A percentile compares a stretch with the other conserved stretches of the same genome.
Evolutionary conservation across 2,329 filamentous ascomycete genomes (phyloP).

Genomic region (Trichophaea hybrida): DNA sequence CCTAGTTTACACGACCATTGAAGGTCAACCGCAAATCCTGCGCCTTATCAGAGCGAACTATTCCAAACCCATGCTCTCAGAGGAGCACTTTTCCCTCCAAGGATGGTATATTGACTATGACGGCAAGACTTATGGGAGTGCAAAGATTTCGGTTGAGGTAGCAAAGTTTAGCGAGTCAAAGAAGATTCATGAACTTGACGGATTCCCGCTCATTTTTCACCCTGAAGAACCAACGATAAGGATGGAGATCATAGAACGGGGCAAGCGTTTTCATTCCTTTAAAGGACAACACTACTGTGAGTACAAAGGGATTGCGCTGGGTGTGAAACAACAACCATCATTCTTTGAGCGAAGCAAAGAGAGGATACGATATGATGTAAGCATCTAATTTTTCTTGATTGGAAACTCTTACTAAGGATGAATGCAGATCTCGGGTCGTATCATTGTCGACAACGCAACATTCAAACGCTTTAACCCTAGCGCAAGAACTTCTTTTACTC

Average conservation of each 20-base stretch:
- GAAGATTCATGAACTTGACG: conserved; percentile 63
- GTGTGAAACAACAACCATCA: too few relatives aligned
- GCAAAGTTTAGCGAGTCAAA: conserved; percentile 61
- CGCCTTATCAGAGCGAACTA: conserved; percentile 10
- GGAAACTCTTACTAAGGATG: too few relatives aligned
- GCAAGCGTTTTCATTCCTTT: conserved; percentile 66
- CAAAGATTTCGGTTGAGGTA: conserved; percentile 53
- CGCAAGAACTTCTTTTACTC: too few relatives aligned
- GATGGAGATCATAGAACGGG: conserved; percentile 56
- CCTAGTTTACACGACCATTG: conserved; percentile 6
- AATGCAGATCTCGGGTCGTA: too few relatives aligned
- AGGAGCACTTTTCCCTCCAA: not conserved
- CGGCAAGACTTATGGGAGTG: conserved; percentile 48
- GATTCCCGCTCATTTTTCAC: conserved; percentile 69
- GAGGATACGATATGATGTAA: too few relatives aligned
- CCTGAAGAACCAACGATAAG: conserved; percentile 49
- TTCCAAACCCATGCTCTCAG: not conserved
- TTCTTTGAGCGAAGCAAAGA: too few relatives aligned
- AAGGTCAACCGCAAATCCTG: too few relatives aligned
- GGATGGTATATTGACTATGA: not conserved
- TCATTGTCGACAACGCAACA: too few relatives aligned
- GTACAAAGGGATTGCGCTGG: conserved; percentile 71
- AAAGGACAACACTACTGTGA: conserved; percentile 66
- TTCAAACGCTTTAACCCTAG: too few relatives aligned
- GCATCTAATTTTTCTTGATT: too few relatives aligned